Conservation (phyloP, 2,329 filamentous ascomycete species). For the Penicillium griseofulvum region DNA sequence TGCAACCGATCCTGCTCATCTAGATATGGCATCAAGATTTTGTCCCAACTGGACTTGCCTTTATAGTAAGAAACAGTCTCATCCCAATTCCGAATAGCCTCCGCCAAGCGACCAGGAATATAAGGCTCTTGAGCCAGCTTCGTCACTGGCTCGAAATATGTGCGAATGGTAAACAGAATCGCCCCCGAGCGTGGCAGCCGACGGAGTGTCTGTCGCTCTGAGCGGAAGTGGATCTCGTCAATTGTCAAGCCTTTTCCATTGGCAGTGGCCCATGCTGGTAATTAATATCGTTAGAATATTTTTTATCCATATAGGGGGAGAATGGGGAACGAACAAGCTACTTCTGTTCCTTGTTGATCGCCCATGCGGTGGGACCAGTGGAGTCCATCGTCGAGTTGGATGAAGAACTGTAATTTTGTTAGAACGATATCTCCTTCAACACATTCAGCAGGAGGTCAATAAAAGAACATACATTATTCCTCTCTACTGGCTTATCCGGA, state of each 20-base stretch:
- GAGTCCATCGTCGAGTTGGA: constrained; percentile 17
- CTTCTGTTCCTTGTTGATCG: constrained; percentile 12
- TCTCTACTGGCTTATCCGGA: constrained; percentile 12
- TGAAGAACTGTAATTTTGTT: constrained; percentile 8
- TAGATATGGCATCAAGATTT: not conserved
- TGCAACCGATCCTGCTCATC: not conserved
- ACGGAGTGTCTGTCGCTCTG: constrained; percentile 7
- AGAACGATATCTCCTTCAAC: not conserved
- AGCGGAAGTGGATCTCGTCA: constrained; percentile 13
- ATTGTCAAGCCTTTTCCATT: constrained; percentile 2
- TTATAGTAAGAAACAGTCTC: constrained; percentile 9
- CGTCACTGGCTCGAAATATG: not conserved
- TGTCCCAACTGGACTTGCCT: constrained; percentile 11
- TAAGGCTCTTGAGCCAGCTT: not conserved
- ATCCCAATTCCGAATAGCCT: constrained; percentile 8
- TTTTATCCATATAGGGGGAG: not conserved
- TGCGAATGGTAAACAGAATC: constrained; percentile 2
- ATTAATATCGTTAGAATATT: not conserved
- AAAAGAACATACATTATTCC: constrained; percentile 8
- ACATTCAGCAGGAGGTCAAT: not conserved
- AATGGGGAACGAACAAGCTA: constrained; percentile 8
- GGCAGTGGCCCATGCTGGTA: not conserved
- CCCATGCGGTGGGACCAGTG: constrained; percentile 22
- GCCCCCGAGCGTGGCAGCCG: constrained; percentile 2
- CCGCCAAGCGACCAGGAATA: constrained; percentile 1